Conservation (phyloP, 106 monocot species). For the Iris macrosiphon region DNA sequence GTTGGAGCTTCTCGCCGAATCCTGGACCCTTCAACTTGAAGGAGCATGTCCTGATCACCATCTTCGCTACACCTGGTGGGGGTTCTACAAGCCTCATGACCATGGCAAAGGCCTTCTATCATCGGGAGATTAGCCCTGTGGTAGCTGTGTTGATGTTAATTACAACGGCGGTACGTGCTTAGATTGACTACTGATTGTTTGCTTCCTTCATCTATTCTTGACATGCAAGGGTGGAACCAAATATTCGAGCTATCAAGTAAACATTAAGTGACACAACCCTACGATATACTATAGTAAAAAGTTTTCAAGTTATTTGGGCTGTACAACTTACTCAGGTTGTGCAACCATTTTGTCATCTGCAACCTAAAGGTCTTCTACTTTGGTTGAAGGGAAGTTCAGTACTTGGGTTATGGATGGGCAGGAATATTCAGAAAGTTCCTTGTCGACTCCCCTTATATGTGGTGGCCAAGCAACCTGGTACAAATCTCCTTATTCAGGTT, state of each 20-base stretch:
- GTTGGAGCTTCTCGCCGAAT: constrained; percentile 5
- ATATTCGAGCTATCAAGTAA: too few species aligned
- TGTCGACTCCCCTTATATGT: too few species aligned
- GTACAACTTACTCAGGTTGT: too few species aligned
- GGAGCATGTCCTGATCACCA: constrained; percentile 12
- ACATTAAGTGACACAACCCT: too few species aligned
- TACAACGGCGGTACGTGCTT: constrained; percentile 41
- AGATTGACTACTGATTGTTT: too few species aligned
- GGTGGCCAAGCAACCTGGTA: too few species aligned
- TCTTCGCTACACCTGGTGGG: constrained; percentile 12
- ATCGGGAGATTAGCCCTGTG: constrained; percentile 6
- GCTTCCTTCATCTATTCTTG: too few species aligned
- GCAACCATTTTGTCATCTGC: too few species aligned
- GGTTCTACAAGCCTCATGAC: constrained; percentile 24
- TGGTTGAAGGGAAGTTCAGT: neutral
- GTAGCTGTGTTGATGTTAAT: constrained; percentile 23
- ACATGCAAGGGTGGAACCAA: too few species aligned
- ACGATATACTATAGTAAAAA: too few species aligned
- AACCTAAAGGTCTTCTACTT: too few species aligned
- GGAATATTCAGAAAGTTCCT: constrained; percentile 40
- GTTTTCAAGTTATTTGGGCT: too few species aligned
- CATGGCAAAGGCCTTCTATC: constrained; percentile 40
- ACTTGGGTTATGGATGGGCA: constrained; percentile 46
- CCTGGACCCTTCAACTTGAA: constrained; percentile 15
- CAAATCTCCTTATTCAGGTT: constrained; percentile 56